A percentile compares a stretch with the other conserved stretches of the same genome.
phyloP scores from a whole-genome alignment of 805 yeast species.

The Yarrowia bubula region DNA sequence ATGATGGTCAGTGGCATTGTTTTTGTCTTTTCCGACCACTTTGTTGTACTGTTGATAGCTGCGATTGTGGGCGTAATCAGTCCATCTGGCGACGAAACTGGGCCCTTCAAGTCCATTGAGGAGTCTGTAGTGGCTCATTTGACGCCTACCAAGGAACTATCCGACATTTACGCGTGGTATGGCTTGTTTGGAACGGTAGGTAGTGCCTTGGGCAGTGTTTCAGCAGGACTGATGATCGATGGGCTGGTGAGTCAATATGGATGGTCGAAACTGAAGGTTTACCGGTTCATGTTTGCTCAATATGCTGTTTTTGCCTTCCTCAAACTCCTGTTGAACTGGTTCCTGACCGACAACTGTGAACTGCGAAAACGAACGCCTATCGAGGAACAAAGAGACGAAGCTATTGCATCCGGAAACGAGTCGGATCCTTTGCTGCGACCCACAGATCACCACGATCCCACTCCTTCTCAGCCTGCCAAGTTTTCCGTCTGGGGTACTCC shows the following conservation, averaged over 20 bases:
- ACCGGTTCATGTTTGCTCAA: constrained; percentile 54
- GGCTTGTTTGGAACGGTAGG: constrained; percentile 50
- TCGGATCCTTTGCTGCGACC: not conserved
- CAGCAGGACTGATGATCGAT: constrained; percentile 42
- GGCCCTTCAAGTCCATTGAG: constrained; percentile 58
- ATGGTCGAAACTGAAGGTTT: constrained; percentile 46
- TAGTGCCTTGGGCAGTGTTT: constrained; percentile 48
- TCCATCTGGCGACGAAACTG: constrained; percentile 59
- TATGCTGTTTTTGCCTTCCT: constrained; percentile 55
- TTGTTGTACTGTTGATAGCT: constrained; percentile 41
- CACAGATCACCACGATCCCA: not conserved
- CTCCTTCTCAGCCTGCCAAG: not conserved
- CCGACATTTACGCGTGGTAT: constrained; percentile 61
- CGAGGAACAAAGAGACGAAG: not conserved
- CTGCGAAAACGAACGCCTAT: not conserved
- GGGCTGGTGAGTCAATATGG: constrained; percentile 30
- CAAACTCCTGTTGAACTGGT: constrained; percentile 47
- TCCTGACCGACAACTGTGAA: constrained; percentile 50
- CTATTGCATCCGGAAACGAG: not conserved
- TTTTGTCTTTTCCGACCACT: constrained; percentile 42
- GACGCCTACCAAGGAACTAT: constrained; percentile 43
- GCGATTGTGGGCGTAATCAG: constrained; percentile 54
- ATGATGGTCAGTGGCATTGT: constrained; percentile 48
- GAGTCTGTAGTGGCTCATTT: constrained; percentile 53
- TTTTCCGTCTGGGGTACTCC: constrained; percentile 25